Evolutionary conservation across 1,139 yeast species (phyloP).

Genomic region (Taiozyma sp.): DNA sequence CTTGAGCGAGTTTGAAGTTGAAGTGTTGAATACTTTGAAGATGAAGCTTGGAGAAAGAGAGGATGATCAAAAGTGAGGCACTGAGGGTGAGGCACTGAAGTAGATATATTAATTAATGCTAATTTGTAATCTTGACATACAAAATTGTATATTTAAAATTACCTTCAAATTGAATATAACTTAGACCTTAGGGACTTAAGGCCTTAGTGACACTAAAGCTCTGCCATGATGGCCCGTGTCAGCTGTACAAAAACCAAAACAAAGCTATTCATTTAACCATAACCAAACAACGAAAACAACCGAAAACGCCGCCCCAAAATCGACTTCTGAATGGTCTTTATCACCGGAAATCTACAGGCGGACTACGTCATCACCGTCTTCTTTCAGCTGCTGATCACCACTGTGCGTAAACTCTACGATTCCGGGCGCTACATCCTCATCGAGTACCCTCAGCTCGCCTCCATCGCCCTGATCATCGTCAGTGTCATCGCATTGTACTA

Average conservation of each 20-base stretch:
- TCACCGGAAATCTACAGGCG: slow-evolving; percentile 19
- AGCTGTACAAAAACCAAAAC: neutral
- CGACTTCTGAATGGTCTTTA: slow-evolving; percentile 3
- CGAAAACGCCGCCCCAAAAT: neutral
- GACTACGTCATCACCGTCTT: slow-evolving; percentile 16
- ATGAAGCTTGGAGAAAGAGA: slow-evolving; percentile 4
- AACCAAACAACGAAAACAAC: neutral
- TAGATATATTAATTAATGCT: no score
- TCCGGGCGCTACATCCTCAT: slow-evolving; percentile 5
- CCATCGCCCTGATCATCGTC: slow-evolving; percentile 4
- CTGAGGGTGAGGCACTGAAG: no score
- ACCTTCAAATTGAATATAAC: no score
- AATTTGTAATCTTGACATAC: no score
- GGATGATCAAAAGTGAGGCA: neutral
- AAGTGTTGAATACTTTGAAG: slow-evolving; percentile 1
- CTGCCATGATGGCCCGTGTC: neutral
- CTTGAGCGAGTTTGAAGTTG: slow-evolving; percentile 3
- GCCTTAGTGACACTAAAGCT: neutral
- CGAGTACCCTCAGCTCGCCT: slow-evolving; percentile 18
- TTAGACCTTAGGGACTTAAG: no score
- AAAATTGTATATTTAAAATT: no score
- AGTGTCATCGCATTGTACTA: slow-evolving; percentile 12
- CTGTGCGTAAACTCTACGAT: neutral
- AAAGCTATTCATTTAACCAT: neutral
- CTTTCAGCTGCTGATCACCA: slow-evolving; percentile 1